Base-by-base conservation (phyloP, 768 basidiomycete genomes). In the Hemileccinum rubropunctum region DNA sequence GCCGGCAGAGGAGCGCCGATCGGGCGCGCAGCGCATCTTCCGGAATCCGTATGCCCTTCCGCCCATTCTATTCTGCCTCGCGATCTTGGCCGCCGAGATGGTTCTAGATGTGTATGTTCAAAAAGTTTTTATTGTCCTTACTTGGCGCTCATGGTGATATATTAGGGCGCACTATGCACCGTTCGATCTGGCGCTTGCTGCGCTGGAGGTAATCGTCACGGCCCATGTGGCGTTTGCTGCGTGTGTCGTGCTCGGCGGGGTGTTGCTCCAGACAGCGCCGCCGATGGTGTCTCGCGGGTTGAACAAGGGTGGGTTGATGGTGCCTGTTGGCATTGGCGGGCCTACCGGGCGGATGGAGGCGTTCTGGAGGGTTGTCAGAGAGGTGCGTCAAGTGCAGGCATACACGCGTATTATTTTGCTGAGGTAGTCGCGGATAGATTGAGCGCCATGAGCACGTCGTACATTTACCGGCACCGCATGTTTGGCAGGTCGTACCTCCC, bases 211-310 rank as follows among this genome's bases (percentile, higher is more conserved):
- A 0, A 63, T 85, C 11, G 71, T 89, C 14, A 95, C 93, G 4
- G 89, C 88, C 66, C 79, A 81, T 34, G 76, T 95, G 20, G 88
- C 97, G 0, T 95, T 94, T 64, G 82, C 85, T 2, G 87, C 94
- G 0, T 91, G 85, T 35, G 76, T 85, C 11, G 81, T 90, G 0
- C 86, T 95, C 12, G 95, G 92, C 2, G 83, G 85, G 7, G 85
- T 93, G 2, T 74, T 99, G 2, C 68, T 98, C 13, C 97, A 98
- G 68, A 98, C 97, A 0, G 82, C 92, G 0, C 95, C 95, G 3
- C 71, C 75, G 38, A 60, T 59, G 49, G 34, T 44, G n/a, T 7
- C 53, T 2, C 41, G 18, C 11, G 58, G 50, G 2, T 33, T 46
- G 26, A 53, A n/a, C 10, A 60, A 45, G 13, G 51, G 63, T 7